These are phyloP conservation scores for Boletellus ananiceps DNA, from an alignment of 768 basidiomycete species.

Conservation along the genomic window DNA sequence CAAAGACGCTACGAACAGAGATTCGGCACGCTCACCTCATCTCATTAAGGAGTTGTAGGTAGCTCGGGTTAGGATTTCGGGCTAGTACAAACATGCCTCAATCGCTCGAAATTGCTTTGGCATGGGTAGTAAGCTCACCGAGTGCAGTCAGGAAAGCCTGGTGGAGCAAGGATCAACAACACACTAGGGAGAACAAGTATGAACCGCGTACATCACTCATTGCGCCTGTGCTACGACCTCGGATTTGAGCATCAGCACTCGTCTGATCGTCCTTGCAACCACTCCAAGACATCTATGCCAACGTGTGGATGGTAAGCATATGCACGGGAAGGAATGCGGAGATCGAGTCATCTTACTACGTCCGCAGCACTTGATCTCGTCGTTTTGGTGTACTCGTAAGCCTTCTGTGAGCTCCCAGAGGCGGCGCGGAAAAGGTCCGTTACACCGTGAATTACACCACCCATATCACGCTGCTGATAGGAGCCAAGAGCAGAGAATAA, in stretches of 20 bases:
- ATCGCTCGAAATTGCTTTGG: neutral
- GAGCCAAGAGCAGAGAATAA: conserved; percentile 73
- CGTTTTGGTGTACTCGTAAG: conserved; percentile 52
- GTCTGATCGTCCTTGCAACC: conserved; percentile 80
- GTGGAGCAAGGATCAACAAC: neutral
- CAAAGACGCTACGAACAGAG: neutral
- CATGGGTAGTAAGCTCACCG: conserved; percentile 30
- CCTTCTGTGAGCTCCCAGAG: conserved; percentile 60
- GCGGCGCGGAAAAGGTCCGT: conserved; percentile 72
- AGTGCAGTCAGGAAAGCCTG: conserved; percentile 58
- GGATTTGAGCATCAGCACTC: conserved; percentile 71
- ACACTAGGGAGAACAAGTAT: neutral
- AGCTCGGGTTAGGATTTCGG: conserved; percentile 47
- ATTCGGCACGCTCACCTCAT: conserved; percentile 36
- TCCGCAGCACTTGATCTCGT: conserved; percentile 82
- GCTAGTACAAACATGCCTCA: conserved; percentile 23
- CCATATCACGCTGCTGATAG: conserved; percentile 75
- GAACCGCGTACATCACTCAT: conserved; percentile 64
- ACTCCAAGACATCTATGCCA: conserved; percentile 70
- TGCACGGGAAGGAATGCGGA: neutral
- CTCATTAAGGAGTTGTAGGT: conserved; percentile 43
- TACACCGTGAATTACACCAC: conserved; percentile 71
- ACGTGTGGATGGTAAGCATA: neutral
- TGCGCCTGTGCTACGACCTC: conserved; percentile 65
- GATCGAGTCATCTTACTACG: conserved; percentile 49